Percentiles rank a stretch among this genome's conserved stretches.
Evolutionary conservation across 225 moss, liverwort and hornwort species (phyloP).

Genomic region (Ulota crispa): DNA sequence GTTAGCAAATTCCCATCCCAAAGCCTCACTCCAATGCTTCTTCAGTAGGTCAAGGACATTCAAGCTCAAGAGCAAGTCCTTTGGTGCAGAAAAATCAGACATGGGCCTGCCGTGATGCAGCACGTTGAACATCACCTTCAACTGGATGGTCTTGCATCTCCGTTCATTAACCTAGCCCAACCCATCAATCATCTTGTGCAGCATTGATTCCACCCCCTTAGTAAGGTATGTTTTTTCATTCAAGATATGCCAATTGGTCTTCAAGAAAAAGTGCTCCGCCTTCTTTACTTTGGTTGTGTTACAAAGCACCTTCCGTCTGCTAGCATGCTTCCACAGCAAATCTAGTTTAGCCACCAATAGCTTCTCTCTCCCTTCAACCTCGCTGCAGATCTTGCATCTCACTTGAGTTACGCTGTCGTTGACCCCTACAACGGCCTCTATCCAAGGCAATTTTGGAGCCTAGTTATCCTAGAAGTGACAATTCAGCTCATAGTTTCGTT

Average conservation of each 20-base stretch:
- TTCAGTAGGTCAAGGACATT: no score
- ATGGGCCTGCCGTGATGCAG: no score
- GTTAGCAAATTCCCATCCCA: no score
- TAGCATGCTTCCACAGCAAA: not conserved
- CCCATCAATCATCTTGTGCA: no score
- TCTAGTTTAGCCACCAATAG: not conserved
- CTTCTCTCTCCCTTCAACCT: not conserved
- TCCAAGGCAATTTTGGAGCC: not conserved
- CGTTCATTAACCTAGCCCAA: no score
- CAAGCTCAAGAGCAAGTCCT: no score
- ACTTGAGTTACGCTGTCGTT: not conserved
- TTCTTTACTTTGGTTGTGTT: not conserved
- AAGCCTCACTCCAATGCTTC: no score
- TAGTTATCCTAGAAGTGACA: not conserved
- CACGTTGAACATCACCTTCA: no score
- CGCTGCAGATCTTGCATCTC: not conserved
- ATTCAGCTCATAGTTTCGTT: not conserved
- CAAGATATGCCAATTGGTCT: not conserved
- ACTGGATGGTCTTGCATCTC: no score
- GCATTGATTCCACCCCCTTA: no score
- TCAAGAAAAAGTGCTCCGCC: not conserved
- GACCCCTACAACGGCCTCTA: not conserved
- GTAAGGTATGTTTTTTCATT: not conserved
- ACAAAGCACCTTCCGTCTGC: not conserved
- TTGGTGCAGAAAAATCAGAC: no score